Base-by-base conservation (phyloP, 306 rosid genomes). In the Fragaria ananassa region DNA sequence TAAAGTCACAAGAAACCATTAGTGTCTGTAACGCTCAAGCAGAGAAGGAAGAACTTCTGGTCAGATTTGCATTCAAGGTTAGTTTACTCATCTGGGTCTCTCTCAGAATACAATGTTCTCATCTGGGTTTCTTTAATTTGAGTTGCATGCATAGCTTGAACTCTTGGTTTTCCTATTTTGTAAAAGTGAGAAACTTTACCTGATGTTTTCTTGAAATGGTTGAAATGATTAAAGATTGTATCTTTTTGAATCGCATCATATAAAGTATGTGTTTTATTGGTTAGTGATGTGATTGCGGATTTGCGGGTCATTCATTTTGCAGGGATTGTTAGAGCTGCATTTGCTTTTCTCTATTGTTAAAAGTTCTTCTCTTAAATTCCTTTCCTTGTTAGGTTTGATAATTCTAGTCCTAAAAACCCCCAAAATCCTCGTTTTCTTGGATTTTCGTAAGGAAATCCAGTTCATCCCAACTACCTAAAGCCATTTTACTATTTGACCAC, bases 231-330 rank as follows among this genome's bases (percentile, higher is more conserved):
- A 54, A 63, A 64, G 46, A 60, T 31, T 63, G 74, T 58, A 23
- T 63, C 66, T 76, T 76, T 76, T 42, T 19, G 31, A 54, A 5
- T 21, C 6, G 5, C n/a, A 68, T 63, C 72, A 70, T 25, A 69
- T 4, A 63, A 70, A 44, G 71, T 64, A 12, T 34, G 75, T 77
- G 61, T 75, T 39, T 65, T 31, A 34, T 8, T 17, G 21, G 14
- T 70, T 54, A 10, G 27, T 70, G 44, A 70, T 65, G 73, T 72
- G 49, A 60, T 34, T 45, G 70, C 68, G 65, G 70, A 70, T 60
- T 44, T 45, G 70, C 68, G 65, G 70, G 74, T 60, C 76, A 77
- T 71, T 58, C 72, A 39, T 81, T 81, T 79, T 81, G 81, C 81
- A 83, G 89, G 83, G 42, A 18, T 81, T 53, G 53, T 23, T 58